A percentile compares a stretch with the other conserved stretches of the same genome.
Conservation (phyloP, 2,329 filamentous ascomycete genomes). For the Escovopsis weberi region DNA sequence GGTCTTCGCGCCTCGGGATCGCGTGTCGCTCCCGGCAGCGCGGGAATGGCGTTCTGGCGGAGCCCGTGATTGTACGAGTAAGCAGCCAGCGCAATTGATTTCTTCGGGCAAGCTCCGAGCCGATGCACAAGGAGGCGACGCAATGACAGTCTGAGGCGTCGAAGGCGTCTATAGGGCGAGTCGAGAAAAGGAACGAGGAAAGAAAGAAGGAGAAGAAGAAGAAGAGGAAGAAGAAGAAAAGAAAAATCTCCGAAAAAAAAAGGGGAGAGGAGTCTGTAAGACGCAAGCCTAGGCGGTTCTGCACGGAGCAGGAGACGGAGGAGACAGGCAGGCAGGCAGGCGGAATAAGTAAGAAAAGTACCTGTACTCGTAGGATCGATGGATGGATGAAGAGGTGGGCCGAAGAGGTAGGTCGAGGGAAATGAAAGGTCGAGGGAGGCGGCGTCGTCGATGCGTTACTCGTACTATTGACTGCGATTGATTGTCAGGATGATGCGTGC, state of each 20-base stretch:
- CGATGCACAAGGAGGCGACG: too few species aligned
- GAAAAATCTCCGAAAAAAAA: background rate
- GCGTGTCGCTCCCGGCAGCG: background rate
- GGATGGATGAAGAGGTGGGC: too few species aligned
- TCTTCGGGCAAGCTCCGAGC: background rate
- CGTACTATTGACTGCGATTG: too few species aligned
- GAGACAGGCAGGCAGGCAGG: too few species aligned
- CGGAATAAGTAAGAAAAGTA: too few species aligned
- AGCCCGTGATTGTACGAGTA: background rate
- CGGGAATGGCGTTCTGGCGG: background rate
- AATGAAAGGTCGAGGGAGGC: too few species aligned
- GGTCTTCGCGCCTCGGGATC: background rate
- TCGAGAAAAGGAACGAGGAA: constrained; percentile 1
- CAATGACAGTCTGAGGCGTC: background rate
- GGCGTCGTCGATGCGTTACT: too few species aligned
- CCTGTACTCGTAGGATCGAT: too few species aligned
- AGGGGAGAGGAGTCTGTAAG: background rate
- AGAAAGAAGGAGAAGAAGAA: background rate
- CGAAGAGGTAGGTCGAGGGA: too few species aligned
- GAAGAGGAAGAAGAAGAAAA: background rate
- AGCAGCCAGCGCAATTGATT: background rate
- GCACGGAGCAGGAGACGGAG: too few species aligned
- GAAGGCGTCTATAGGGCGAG: background rate
- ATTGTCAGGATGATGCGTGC: too few species aligned
- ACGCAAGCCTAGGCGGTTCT: too few species aligned